These are phyloP conservation scores for Coprinellus micaceus DNA, from an alignment of 768 basidiomycete species.

Conservation along the genomic window DNA sequence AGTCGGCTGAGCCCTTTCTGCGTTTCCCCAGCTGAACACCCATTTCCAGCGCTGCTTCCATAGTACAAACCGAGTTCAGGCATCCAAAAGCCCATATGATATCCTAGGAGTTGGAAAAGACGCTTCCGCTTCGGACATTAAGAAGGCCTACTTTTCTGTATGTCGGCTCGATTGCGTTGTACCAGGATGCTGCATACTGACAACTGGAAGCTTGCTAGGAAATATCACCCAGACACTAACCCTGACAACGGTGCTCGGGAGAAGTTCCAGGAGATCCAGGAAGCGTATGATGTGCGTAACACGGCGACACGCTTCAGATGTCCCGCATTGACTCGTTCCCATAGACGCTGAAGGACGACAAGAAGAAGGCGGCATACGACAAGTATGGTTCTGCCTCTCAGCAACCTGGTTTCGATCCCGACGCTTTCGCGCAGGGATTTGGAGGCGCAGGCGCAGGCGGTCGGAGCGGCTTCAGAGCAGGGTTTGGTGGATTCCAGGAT, in stretches of 20 bases:
- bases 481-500: constrained; percentile 72
- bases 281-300: constrained; percentile 83
- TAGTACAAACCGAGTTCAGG: constrained; percentile 51
- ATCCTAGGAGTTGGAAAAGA: constrained; percentile 87
- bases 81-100: constrained; percentile 82
- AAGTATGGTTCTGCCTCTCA: constrained; percentile 90
- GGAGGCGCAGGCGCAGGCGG: constrained; percentile 36
- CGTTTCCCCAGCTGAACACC: constrained; percentile 7
- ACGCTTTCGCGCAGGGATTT: constrained; percentile 65
- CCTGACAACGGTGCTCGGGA: constrained; percentile 87
- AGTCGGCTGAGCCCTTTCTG: constrained; percentile 9
- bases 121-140: constrained; percentile 83
- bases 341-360: constrained; percentile 90
- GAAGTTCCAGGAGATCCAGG: constrained; percentile 94
- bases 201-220: constrained; percentile 78
- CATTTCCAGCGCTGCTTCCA: constrained; percentile 68
- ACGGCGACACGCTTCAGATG: background rate
- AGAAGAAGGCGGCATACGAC: constrained; percentile 88
- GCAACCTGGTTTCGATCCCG: constrained; percentile 90
- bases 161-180: constrained; percentile 25
- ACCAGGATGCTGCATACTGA: constrained; percentile 14
- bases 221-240: constrained; percentile 97
- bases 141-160: constrained; percentile 96
- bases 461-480: constrained; percentile 34
- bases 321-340: constrained; percentile 9